A percentile compares a stretch with the other conserved stretches of the same genome.
These are phyloP conservation scores for Moniliella sp. DNA, from an alignment of 1,284 basidiomycete genomes.

Conservation along the genomic window DNA sequence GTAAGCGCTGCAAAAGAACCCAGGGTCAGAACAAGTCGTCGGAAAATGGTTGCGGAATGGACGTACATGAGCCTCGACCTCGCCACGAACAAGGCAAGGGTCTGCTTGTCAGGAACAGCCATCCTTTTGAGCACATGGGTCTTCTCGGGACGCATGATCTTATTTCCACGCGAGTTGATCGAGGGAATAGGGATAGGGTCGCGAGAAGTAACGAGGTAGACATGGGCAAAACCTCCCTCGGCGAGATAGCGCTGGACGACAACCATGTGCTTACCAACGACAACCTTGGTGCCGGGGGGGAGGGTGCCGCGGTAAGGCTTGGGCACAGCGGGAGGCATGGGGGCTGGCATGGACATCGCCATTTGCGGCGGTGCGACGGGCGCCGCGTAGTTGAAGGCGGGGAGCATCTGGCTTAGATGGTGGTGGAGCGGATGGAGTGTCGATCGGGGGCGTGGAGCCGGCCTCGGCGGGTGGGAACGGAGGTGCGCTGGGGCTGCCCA, in stretches of 20 bases:
- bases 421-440: too few relatives aligned
- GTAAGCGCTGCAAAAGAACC: too few relatives aligned
- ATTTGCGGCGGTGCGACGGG: too few relatives aligned
- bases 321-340: too few relatives aligned
- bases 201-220: conserved; percentile 76
- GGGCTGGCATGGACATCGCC: too few relatives aligned
- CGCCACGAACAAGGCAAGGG: conserved; percentile 82
- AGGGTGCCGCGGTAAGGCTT: conserved; percentile 8
- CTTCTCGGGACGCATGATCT: conserved; percentile 39
- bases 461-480: too few relatives aligned
- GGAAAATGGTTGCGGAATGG: not conserved
- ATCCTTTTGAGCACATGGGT: conserved; percentile 92
- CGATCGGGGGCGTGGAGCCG: too few relatives aligned
- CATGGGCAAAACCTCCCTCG: conserved; percentile 95
- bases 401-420: too few relatives aligned
- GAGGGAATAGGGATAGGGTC: conserved; percentile 44
- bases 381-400: too few relatives aligned
- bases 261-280: conserved; percentile 70
- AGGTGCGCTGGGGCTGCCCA: too few relatives aligned
- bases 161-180: conserved; percentile 3
- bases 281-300: conserved; percentile 56
- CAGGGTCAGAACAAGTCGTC: too few relatives aligned
- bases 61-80: conserved; percentile 94
- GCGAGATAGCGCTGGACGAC: conserved; percentile 71
- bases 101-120: conserved; percentile 67